Evolutionary conservation across 805 yeast genomes (phyloP), one percentile per base, ranked within the genome.

Genomic region (Naumovozyma dairenensis): DNA sequence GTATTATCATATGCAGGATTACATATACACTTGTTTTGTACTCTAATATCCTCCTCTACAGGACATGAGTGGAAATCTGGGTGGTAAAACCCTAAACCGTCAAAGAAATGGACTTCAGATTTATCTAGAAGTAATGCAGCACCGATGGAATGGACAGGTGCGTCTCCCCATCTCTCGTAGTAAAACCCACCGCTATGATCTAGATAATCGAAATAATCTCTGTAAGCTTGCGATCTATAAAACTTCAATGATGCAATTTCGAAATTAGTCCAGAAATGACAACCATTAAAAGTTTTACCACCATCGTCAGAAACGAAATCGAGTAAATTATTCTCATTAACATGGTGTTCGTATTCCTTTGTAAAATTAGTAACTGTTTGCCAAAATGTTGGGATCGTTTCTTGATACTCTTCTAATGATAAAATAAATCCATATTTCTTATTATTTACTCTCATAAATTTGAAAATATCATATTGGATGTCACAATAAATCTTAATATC

Each of bases 141-240:
- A 4, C 82, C 93, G 32, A 83, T 67, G 1, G 93, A 72, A 59
- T 83, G 94, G n/a, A 83, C 72, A 3, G 94, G 94, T 0, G 94
- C 94, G 59, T 84, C 95, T 15, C 95, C 95, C 94, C 94, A 84
- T 44, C 95, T 67, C 60, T 84, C 92, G 51, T 81, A 80, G 55
- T 73, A 82, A 54, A 82, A 82, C 1, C 93, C 94, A 37, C 93
- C 93, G 3, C 71, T 54, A 30, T 56, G 39, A 51, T 82, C 94
- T 29, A 82, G 61, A 51, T 62, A 61, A 16, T 79, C 63, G 52
- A 81, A 81, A 57, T 70, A 80, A 6, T 67, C 63, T 29, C 66
- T 62, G 57, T 80, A 81, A 15, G 68, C 65, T 24, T 65, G 55
- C 0, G 73, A 62, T 43, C 85, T 63, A 71, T 77, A 77, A 40